These are phyloP conservation scores for Boletus speciosus DNA, from an alignment of 768 basidiomycete genomes.

Conservation along the genomic window DNA sequence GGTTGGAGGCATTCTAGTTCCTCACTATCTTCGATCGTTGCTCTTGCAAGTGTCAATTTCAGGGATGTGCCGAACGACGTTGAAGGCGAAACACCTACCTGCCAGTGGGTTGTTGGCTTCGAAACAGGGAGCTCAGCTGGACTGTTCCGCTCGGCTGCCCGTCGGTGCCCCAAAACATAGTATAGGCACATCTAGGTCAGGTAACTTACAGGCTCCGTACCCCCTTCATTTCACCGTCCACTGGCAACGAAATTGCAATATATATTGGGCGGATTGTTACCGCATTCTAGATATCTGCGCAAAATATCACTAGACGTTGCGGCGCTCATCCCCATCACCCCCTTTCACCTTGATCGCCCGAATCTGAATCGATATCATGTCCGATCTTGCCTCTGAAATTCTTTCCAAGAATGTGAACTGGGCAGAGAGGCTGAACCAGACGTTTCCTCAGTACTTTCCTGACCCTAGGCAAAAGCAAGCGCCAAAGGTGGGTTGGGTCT, in stretches of 20 bases:
- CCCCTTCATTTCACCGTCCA: background rate
- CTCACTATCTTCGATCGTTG: background rate
- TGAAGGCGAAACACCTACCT: background rate
- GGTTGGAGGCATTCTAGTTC: background rate
- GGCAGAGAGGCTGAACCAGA: conserved; percentile 22
- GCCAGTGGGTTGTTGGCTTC: too few relatives aligned
- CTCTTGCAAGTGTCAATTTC: background rate
- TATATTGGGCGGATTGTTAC: background rate
- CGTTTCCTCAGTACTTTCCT: conserved; percentile 23
- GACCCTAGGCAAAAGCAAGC: conserved; percentile 3
- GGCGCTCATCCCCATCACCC: background rate
- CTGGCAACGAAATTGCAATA: too few relatives aligned
- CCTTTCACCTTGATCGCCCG: background rate
- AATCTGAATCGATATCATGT: background rate
- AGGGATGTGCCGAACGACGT: background rate
- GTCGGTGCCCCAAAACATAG: background rate
- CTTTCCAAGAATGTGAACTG: conserved; percentile 2
- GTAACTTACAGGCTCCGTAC: background rate
- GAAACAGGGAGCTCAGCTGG: background rate
- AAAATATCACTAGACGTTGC: background rate
- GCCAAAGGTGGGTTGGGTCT: conserved; percentile 16
- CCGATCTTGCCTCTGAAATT: background rate
- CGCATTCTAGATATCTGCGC: background rate
- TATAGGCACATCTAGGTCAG: background rate
- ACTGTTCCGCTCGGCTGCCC: too few relatives aligned